Conservation (phyloP, 1,284 basidiomycete species). For the Sanguinoderma infundibulare region DNA sequence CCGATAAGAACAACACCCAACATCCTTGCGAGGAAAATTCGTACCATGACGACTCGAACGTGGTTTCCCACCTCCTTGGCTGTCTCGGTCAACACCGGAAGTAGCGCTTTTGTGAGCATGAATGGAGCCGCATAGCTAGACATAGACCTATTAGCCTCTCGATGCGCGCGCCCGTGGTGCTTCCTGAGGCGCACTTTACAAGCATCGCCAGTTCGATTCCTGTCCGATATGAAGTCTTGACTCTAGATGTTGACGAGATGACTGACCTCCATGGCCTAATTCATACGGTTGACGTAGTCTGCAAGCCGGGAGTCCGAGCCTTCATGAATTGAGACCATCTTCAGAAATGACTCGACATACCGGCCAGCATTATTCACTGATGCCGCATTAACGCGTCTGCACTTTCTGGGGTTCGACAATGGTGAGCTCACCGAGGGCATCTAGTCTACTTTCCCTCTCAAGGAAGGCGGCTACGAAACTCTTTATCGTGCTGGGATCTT, state of each 20-base stretch:
- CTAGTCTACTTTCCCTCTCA: slow-evolving; percentile 50
- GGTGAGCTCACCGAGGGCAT: slow-evolving; percentile 49
- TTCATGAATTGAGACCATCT: neutral
- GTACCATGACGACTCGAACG: slow-evolving; percentile 54
- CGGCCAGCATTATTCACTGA: neutral
- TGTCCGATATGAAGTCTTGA: neutral
- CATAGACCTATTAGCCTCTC: neutral
- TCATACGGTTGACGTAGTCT: neutral
- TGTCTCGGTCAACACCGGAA: slow-evolving; percentile 52
- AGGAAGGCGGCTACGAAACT: slow-evolving; percentile 51
- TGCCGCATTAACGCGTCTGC: neutral
- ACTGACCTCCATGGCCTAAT: neutral
- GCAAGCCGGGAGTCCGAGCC: neutral
- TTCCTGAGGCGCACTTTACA: slow-evolving; percentile 8
- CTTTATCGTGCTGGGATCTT: slow-evolving; percentile 46
- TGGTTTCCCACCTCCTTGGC: slow-evolving; percentile 47
- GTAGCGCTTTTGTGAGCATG: slow-evolving; percentile 50
- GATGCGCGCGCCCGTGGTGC: neutral
- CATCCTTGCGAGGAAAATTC: slow-evolving; percentile 7
- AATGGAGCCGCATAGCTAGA: slow-evolving; percentile 51
- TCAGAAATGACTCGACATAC: slow-evolving; percentile 41
- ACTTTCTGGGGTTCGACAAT: neutral
- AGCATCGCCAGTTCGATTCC: neutral
- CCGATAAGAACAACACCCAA: slow-evolving; percentile 18
- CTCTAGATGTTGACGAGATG: neutral